Conservation (phyloP, 2,329 filamentous ascomycete genomes). For the Trichophyton equinum region DNA sequence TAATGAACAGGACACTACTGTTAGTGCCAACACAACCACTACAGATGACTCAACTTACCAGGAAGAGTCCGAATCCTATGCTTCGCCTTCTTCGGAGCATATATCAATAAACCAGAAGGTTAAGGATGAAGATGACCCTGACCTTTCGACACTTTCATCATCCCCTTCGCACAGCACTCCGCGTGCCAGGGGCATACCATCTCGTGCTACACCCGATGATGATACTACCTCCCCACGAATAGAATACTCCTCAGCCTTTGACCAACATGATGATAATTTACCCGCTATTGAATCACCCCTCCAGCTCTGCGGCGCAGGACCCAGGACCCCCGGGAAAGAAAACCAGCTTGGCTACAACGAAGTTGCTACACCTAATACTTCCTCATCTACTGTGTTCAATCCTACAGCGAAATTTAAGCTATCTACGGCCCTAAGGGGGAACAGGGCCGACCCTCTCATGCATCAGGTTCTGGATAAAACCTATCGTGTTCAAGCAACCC, state of each 20-base stretch:
- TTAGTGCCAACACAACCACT: slow-evolving; percentile 45
- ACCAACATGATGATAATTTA: slow-evolving; percentile 47
- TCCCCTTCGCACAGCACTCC: slow-evolving; percentile 38
- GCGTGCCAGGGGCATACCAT: slow-evolving; percentile 22
- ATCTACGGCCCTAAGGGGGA: slow-evolving; percentile 27
- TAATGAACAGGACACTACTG: slow-evolving; percentile 40
- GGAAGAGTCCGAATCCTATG: slow-evolving; percentile 31
- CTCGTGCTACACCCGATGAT: slow-evolving; percentile 11
- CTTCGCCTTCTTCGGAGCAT: slow-evolving; percentile 28
- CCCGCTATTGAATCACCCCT: slow-evolving; percentile 25
- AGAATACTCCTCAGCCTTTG: slow-evolving; percentile 63
- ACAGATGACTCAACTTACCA: slow-evolving; percentile 33
- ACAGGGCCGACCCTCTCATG: slow-evolving; percentile 57
- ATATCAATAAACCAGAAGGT: slow-evolving; percentile 12
- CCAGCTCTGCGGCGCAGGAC: slow-evolving; percentile 19
- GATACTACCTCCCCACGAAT: slow-evolving; percentile 17
- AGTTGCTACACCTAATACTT: slow-evolving; percentile 51
- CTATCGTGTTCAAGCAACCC: slow-evolving; percentile 86
- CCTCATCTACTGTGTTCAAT: slow-evolving; percentile 44
- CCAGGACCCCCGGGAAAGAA: slow-evolving; percentile 25
- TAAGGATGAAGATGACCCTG: slow-evolving; percentile 33
- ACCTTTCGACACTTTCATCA: slow-evolving; percentile 32
- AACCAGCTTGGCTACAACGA: slow-evolving; percentile 14
- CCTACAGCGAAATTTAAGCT: slow-evolving; percentile 32
- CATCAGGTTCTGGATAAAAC: slow-evolving; percentile 92